Evolutionary conservation across 768 basidiomycete genomes (phyloP).

Genomic region (Cantharellus anzutake): DNA sequence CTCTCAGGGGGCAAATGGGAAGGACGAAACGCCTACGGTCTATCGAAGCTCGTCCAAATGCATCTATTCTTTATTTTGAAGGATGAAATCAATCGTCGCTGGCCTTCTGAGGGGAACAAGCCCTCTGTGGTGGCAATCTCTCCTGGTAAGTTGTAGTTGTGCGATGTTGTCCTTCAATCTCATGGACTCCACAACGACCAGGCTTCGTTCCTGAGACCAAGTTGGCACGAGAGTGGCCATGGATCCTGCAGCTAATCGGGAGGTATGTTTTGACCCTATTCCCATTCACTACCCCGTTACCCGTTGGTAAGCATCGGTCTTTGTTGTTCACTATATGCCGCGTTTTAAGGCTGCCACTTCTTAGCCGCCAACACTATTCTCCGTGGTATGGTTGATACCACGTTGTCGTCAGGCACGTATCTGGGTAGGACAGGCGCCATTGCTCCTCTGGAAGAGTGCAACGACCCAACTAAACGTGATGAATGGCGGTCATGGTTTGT

Average conservation of each 20-base stretch:
- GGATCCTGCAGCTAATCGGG: background rate
- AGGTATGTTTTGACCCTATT: constrained; percentile 3
- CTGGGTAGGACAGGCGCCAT: constrained; percentile 1
- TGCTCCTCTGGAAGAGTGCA: constrained; percentile 3
- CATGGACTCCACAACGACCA: background rate
- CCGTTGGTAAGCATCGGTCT: constrained; percentile 5
- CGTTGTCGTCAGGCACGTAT: constrained; percentile 5
- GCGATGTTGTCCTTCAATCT: background rate
- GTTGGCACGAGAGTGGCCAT: constrained; percentile 5
- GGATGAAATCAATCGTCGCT: constrained; percentile 3
- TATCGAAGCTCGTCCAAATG: constrained; percentile 9
- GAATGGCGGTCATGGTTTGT: constrained; percentile 3
- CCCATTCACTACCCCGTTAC: constrained; percentile 8
- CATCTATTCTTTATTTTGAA: constrained; percentile 4
- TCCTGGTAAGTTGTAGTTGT: constrained; percentile 4
- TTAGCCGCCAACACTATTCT: constrained; percentile 2
- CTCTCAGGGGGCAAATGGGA: background rate
- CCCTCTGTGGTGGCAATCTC: constrained; percentile 4
- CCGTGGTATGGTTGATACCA: background rate
- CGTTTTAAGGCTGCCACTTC: background rate
- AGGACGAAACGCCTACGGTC: background rate
- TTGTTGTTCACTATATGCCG: background rate
- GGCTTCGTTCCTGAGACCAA: constrained; percentile 12
- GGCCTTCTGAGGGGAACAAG: background rate
- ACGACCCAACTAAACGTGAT: constrained; percentile 1